Evolutionary conservation across 768 basidiomycete genomes (phyloP).

Genomic region (Pulveroboletus sp.): DNA sequence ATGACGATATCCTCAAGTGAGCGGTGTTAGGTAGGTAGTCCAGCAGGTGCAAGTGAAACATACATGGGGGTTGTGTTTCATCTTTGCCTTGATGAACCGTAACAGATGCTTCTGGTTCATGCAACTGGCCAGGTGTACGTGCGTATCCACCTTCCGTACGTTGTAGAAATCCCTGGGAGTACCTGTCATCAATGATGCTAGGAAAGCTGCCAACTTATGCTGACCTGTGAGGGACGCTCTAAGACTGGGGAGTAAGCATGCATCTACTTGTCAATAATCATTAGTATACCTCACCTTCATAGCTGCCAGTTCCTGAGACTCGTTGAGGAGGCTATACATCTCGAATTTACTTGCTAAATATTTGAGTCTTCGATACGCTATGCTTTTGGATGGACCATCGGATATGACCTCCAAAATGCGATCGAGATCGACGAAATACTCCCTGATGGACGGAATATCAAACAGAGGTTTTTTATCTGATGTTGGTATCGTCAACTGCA

Average conservation of each 20-base stretch:
- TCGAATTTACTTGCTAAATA: constrained; percentile 93
- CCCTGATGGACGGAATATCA: constrained; percentile 80
- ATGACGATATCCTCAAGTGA: constrained; percentile 84
- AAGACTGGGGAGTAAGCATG: constrained; percentile 5
- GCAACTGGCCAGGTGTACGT: constrained; percentile 97
- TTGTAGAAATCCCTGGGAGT: constrained; percentile 93
- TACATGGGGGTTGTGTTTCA: constrained; percentile 84
- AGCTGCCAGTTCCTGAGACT: constrained; percentile 89
- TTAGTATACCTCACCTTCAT: constrained; percentile 75
- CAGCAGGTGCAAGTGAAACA: constrained; percentile 16
- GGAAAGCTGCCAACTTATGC: neutral
- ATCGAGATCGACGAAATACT: constrained; percentile 96
- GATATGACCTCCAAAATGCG: constrained; percentile 87
- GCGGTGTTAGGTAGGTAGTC: neutral
- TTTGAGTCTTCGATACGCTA: constrained; percentile 87
- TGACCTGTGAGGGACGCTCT: constrained; percentile 35
- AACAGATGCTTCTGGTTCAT: constrained; percentile 99
- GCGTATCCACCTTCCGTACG: constrained; percentile 96
- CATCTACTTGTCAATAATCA: neutral
- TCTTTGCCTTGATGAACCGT: constrained; percentile 98
- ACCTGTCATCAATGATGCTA: constrained; percentile 1
- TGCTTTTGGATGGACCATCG: constrained; percentile 94
- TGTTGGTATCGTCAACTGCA: constrained; percentile 4
- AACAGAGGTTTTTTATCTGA: constrained; percentile 58
- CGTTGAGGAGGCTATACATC: constrained; percentile 89